Conservation (phyloP, 768 basidiomycete genomes). For the Pulveroboletus sp. region DNA sequence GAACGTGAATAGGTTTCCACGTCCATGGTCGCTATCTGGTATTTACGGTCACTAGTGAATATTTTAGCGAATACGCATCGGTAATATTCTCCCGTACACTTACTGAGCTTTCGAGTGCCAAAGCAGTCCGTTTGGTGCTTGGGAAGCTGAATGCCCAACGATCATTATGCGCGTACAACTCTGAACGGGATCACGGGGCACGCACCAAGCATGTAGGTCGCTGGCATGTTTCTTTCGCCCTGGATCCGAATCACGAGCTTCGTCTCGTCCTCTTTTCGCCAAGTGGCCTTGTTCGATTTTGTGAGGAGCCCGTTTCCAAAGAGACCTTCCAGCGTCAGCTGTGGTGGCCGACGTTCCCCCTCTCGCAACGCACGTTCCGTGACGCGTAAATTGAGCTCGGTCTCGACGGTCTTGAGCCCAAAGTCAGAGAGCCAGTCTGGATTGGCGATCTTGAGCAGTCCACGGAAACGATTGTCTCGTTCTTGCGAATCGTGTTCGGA, state of each 20-base stretch:
- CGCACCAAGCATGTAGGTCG: slow-evolving; percentile 41
- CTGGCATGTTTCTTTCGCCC: slow-evolving; percentile 39
- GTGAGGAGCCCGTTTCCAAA: slow-evolving; percentile 26
- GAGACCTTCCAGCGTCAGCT: slow-evolving; percentile 35
- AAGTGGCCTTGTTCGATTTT: slow-evolving; percentile 13
- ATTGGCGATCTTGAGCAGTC: slow-evolving; percentile 44
- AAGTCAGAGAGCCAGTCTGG: slow-evolving; percentile 49
- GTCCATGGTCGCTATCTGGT: slow-evolving; percentile 47
- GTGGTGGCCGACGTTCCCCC: slow-evolving; percentile 17
- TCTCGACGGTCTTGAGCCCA: slow-evolving; percentile 41
- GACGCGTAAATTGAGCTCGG: slow-evolving; percentile 44
- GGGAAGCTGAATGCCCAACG: slow-evolving; percentile 21
- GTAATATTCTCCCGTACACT: not conserved
- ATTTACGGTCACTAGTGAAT: slow-evolving; percentile 39
- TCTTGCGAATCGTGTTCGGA: slow-evolving; percentile 39
- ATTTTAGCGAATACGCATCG: slow-evolving; percentile 4
- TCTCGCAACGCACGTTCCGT: slow-evolving; percentile 23
- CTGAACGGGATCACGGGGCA: not conserved
- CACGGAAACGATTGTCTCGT: slow-evolving; percentile 42
- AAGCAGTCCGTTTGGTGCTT: slow-evolving; percentile 29
- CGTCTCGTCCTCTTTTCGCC: slow-evolving; percentile 13
- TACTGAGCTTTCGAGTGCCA: slow-evolving; percentile 32
- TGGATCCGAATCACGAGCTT: slow-evolving; percentile 42
- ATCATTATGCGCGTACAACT: not conserved
- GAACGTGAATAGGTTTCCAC: slow-evolving; percentile 40